Conservation (phyloP, 345 rosid genomes). For the Bretschneidera sinensis region DNA sequence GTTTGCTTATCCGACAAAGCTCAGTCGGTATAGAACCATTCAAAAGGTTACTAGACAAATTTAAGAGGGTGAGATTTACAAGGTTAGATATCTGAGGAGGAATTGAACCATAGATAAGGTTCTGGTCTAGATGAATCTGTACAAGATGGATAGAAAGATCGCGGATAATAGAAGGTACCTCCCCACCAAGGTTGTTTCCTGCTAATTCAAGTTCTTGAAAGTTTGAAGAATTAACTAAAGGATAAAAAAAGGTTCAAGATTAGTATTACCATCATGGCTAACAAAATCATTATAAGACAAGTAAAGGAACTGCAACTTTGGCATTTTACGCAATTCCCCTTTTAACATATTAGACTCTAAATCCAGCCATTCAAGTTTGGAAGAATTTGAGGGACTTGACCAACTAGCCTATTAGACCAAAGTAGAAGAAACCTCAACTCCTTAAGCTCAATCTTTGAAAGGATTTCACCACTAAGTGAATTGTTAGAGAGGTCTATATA, state of each 20-base stretch:
- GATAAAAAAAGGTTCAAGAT: constrained; percentile 72
- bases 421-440: constrained; percentile 63
- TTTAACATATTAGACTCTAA: constrained; percentile 61
- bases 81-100: constrained; percentile 77
- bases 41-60: constrained; percentile 77
- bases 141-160: constrained; percentile 57
- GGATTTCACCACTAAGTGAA: constrained; percentile 57
- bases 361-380: constrained; percentile 77
- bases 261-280: constrained; percentile 67
- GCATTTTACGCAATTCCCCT: constrained; percentile 73
- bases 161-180: constrained; percentile 56
- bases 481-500: constrained; percentile 84
- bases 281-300: constrained; percentile 70
- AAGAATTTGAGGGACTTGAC: constrained; percentile 63
- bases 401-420: constrained; percentile 70
- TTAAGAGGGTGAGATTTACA: constrained; percentile 63
- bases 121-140: constrained; percentile 72
- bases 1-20: constrained; percentile 52
- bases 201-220: constrained; percentile 77
- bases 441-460: constrained; percentile 37
- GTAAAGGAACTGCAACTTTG: constrained; percentile 64
- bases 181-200: constrained; percentile 67
- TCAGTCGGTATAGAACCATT: constrained; percentile 64
- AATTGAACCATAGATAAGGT: constrained; percentile 62
- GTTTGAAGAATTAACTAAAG: constrained; percentile 51